phyloP scores from a whole-genome alignment of 306 rosid genomes.

The Fragaria ananassa region DNA sequence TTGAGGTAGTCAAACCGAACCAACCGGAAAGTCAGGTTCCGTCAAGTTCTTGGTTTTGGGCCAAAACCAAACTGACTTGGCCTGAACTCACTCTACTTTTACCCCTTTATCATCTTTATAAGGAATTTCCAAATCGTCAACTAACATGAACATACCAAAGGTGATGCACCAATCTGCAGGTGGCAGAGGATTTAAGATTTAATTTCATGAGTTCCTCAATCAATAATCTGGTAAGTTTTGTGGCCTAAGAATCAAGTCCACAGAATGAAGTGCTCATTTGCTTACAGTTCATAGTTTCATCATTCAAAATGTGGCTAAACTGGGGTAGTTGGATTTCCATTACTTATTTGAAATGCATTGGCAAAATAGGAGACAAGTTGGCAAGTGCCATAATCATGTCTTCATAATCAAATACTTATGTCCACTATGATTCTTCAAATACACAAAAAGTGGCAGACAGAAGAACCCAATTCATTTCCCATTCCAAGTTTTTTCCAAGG shows the following conservation, averaged over 20 bases:
- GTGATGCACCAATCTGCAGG: not conserved
- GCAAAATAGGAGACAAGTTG: slow-evolving; percentile 10
- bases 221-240: not conserved
- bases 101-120: not conserved
- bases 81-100: not conserved
- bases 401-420: not conserved
- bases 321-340: not conserved
- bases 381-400: not conserved
- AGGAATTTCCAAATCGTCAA: not conserved
- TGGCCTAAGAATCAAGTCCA: not conserved
- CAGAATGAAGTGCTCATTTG: not conserved
- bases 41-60: not conserved
- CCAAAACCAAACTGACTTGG: not conserved
- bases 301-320: slow-evolving; percentile 5
- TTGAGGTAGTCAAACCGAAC: not conserved
- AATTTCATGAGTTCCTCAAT: not conserved
- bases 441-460: not conserved
- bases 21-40: not conserved
- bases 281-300: not conserved
- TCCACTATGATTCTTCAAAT: not conserved
- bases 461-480: not conserved
- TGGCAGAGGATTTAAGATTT: not conserved
- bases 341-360: slow-evolving; percentile 3
- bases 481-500: not conserved
- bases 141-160: not conserved